These are phyloP conservation scores for Mycoemilia scoparia DNA, from an alignment of 192 early-diverging fungal genomes.

Conservation along the genomic window DNA sequence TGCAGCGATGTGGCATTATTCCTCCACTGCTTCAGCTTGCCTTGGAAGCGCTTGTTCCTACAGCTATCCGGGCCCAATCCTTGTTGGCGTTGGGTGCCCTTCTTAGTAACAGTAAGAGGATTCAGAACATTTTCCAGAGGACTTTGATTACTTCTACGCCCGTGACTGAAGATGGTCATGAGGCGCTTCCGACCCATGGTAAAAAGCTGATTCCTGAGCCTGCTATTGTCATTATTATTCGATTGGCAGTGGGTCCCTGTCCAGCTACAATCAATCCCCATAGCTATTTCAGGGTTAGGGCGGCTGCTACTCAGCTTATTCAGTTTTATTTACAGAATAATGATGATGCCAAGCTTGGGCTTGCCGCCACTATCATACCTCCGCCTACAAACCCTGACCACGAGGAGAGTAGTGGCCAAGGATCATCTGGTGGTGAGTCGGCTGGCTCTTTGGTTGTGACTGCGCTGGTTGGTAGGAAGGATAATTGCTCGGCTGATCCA, in stretches of 20 bases:
- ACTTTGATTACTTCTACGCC: slow-evolving; percentile 41
- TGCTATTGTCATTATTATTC: slow-evolving; percentile 63
- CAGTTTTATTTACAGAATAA: slow-evolving; percentile 69
- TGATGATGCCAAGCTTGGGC: slow-evolving; percentile 66
- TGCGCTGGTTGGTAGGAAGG: slow-evolving; percentile 59
- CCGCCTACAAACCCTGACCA: slow-evolving; percentile 32
- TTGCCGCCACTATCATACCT: slow-evolving; percentile 68
- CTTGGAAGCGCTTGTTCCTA: slow-evolving; percentile 54
- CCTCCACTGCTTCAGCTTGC: slow-evolving; percentile 60
- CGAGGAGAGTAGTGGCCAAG: slow-evolving; percentile 6
- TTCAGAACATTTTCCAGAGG: slow-evolving; percentile 61
- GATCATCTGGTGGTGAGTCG: slow-evolving; percentile 46
- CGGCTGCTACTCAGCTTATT: slow-evolving; percentile 68
- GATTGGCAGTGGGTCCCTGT: slow-evolving; percentile 47
- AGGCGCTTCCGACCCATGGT: no score
- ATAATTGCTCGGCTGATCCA: slow-evolving; percentile 43
- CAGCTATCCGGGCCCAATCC: slow-evolving; percentile 59
- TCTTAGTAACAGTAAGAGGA: slow-evolving; percentile 51
- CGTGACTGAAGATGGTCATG: slow-evolving; percentile 10
- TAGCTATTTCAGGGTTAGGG: slow-evolving; percentile 52
- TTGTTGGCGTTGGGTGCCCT: slow-evolving; percentile 75
- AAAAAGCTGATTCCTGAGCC: slow-evolving; percentile 43
- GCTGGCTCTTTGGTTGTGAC: slow-evolving; percentile 77
- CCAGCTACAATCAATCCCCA: slow-evolving; percentile 19
- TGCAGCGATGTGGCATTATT: slow-evolving; percentile 68